Conservation (phyloP, 1,284 basidiomycete species). For the Neolentinus lepideus region DNA sequence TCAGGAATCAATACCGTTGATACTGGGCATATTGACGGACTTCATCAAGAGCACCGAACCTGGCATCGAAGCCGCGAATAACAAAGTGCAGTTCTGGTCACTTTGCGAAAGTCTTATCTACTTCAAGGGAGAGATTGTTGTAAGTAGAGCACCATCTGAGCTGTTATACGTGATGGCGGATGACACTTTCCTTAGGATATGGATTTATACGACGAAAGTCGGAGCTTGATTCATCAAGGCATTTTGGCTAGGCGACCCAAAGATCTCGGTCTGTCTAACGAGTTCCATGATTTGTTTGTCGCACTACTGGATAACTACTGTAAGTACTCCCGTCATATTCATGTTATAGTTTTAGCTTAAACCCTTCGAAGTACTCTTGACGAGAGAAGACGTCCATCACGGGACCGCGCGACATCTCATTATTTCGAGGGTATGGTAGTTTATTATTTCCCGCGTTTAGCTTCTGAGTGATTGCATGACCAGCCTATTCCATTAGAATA, state of each 20-base stretch:
- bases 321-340: constrained; percentile 24
- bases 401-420: constrained; percentile 43
- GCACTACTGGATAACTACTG: constrained; percentile 73
- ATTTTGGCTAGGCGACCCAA: constrained; percentile 42
- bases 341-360: constrained; percentile 5
- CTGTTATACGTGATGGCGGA: background rate
- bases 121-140: constrained; percentile 73
- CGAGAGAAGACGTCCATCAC: constrained; percentile 47
- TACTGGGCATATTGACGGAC: constrained; percentile 52
- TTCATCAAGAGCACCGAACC: constrained; percentile 75
- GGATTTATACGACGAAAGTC: constrained; percentile 67
- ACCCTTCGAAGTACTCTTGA: constrained; percentile 45
- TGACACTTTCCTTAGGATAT: constrained; percentile 47
- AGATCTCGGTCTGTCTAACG: constrained; percentile 47
- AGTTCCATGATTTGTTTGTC: constrained; percentile 62
- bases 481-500: constrained; percentile 75
- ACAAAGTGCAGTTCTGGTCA: constrained; percentile 78
- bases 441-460: background rate
- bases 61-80: constrained; percentile 77
- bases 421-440: constrained; percentile 50
- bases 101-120: constrained; percentile 68
- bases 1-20: constrained; percentile 57
- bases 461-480: constrained; percentile 3
- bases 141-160: constrained; percentile 26
- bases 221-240: constrained; percentile 62